Conservation (phyloP, 257 asterid genomes). For the Galeopsis tetrahit region DNA sequence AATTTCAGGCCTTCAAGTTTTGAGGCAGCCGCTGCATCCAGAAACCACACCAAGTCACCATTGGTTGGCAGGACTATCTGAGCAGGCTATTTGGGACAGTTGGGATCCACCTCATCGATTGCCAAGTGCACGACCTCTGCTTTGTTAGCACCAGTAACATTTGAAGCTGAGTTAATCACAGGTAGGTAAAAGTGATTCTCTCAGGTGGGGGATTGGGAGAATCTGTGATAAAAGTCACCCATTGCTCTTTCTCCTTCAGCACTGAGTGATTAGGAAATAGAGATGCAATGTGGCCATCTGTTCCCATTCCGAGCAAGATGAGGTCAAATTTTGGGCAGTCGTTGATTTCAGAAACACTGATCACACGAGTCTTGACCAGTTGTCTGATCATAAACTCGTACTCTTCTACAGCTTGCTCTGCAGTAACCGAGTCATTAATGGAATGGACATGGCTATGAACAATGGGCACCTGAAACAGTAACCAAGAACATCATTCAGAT, state of each 20-base stretch:
- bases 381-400: constrained; percentile 84
- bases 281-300: constrained; percentile 77
- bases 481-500: neutral
- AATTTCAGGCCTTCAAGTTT: constrained; percentile 53
- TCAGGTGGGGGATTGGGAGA: constrained; percentile 86
- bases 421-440: constrained; percentile 75
- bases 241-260: constrained; percentile 52
- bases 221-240: constrained; percentile 75
- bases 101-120: constrained; percentile 48
- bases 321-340: constrained; percentile 74
- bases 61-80: constrained; percentile 66
- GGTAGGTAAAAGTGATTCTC: constrained; percentile 79
- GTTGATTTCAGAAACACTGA: constrained; percentile 46
- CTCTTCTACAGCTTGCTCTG: constrained; percentile 87
- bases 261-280: constrained; percentile 63
- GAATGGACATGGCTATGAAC: constrained; percentile 81
- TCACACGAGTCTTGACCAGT: constrained; percentile 76
- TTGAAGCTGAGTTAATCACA: constrained; percentile 62
- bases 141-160: constrained; percentile 59
- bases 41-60: constrained; percentile 87
- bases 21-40: constrained; percentile 73
- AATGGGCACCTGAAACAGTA: constrained; percentile 69
- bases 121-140: constrained; percentile 57
- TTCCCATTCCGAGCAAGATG: constrained; percentile 77
- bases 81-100: constrained; percentile 56